These are phyloP conservation scores for Trifolium pratense DNA, from an alignment of 306 rosid genomes.

Conservation along the genomic window DNA sequence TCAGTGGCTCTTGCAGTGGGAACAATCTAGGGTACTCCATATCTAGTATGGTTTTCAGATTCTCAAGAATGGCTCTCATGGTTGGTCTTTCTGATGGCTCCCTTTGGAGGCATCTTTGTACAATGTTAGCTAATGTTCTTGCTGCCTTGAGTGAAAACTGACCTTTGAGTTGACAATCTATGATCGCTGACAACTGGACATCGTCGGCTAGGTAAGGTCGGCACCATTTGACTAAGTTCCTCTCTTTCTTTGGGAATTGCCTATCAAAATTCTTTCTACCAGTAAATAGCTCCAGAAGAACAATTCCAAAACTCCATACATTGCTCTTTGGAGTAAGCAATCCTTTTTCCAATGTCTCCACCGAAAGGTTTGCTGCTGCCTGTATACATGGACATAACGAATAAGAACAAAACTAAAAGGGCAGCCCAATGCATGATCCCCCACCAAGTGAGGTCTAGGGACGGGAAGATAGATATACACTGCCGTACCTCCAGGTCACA, in stretches of 20 bases:
- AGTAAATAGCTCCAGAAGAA: slow-evolving; percentile 85
- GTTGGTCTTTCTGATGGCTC: slow-evolving; percentile 92
- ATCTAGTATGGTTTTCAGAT: slow-evolving; percentile 68
- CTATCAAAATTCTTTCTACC: slow-evolving; percentile 78
- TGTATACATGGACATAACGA: slow-evolving; percentile 39
- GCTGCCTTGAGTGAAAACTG: slow-evolving; percentile 77
- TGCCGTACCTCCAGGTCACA: neutral
- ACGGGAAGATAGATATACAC: neutral
- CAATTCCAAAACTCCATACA: slow-evolving; percentile 85
- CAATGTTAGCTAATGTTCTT: slow-evolving; percentile 71
- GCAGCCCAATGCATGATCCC: neutral
- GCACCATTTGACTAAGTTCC: slow-evolving; percentile 84
- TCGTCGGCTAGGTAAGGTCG: slow-evolving; percentile 75
- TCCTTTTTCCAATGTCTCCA: slow-evolving; percentile 85
- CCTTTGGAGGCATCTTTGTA: slow-evolving; percentile 76
- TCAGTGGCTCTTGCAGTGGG: slow-evolving; percentile 75
- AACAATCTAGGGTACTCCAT: slow-evolving; percentile 63
- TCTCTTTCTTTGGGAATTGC: slow-evolving; percentile 70
- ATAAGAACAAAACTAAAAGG: neutral
- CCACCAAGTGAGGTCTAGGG: neutral
- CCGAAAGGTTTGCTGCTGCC: slow-evolving; percentile 76
- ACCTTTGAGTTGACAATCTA: slow-evolving; percentile 80
- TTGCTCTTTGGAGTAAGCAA: slow-evolving; percentile 89
- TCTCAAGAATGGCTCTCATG: slow-evolving; percentile 73
- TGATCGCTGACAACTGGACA: slow-evolving; percentile 64